Evolutionary conservation across 2,329 filamentous ascomycete species (phyloP), one percentile per base, ranked within the genome.

Genomic region (Aschersonia sp.): DNA sequence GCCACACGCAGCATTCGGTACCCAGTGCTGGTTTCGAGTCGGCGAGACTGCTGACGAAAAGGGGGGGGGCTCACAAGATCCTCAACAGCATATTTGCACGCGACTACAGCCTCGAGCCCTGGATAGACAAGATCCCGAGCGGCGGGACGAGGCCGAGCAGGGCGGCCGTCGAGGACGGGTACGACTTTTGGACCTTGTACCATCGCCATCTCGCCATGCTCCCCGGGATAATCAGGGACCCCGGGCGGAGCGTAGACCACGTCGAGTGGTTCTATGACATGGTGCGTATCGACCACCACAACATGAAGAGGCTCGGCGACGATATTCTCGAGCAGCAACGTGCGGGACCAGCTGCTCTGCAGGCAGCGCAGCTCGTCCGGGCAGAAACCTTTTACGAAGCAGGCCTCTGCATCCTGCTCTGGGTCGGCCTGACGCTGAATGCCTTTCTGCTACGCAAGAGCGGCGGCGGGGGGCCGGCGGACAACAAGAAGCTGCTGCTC

Each of bases 41-140:
- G 22, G 22, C 22, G 22, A 22, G 22, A 22, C 22, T 22, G 22
- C 22, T 22, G 22, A 22, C 22, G 4, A 22, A 22, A 2, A 22
- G 22, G 22, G 22, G 22, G 22, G 22, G 22, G 22, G 22, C 22
- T 22, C 22, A 22, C 22, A 22, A 22, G 22, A 22, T 63, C 11
- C 50, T 61, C 9, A 62, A 65, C 42, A 62, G 60, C 42, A 57
- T 65, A 12, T 54, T 52, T 30, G 61, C 60, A 32, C 54, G 54
- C 6, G 52, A 49, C 5, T 57, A 61, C 44, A 50, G 54, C n/a
- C 52, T 55, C 4, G 47, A 52, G 30, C 53, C 54, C 0, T 60
- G 55, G 55, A 53, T 58, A 32, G 11, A 31, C 10, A 47, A 48
- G 11, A 32, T 54, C 6, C 39, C 11, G 35, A 35, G 10, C 39